A percentile compares a stretch with the other conserved stretches of the same genome.
phyloP scores from a whole-genome alignment of 495 filamentous ascomycete species.

The Talaromyces proteolyticus region DNA sequence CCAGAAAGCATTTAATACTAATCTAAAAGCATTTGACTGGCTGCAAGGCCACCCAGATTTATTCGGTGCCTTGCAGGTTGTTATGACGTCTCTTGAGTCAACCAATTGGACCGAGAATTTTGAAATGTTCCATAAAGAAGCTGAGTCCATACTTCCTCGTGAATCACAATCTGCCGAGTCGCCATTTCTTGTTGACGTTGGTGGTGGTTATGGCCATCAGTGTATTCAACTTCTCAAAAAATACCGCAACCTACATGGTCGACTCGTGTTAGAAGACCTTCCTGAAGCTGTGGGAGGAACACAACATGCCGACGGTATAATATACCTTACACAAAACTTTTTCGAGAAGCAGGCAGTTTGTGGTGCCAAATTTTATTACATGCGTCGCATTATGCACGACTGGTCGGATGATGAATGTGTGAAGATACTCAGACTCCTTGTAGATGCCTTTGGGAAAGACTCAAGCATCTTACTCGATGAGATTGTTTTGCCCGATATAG shows the following conservation, averaged over 20 bases:
- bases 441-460: conserved; percentile 24
- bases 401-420: conserved; percentile 31
- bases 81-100: conserved; percentile 26
- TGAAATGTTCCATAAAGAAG: conserved; percentile 6
- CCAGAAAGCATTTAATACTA: conserved; percentile 35
- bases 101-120: conserved; percentile 19
- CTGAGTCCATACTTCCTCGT: not conserved
- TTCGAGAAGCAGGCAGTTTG: conserved; percentile 41
- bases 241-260: conserved; percentile 31
- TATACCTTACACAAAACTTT: conserved; percentile 42
- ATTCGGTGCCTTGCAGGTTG: conserved; percentile 25
- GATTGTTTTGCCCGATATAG: conserved; percentile 23
- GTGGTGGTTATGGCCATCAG: conserved; percentile 50
- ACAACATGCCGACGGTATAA: conserved; percentile 34
- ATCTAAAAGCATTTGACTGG: conserved; percentile 33
- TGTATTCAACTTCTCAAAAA: conserved; percentile 34
- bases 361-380: conserved; percentile 39
- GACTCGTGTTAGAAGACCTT: conserved; percentile 50
- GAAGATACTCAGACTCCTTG: conserved; percentile 28
- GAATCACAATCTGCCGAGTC: not conserved
- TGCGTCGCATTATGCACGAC: conserved; percentile 42
- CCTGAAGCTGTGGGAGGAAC: conserved; percentile 31
- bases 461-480: conserved; percentile 37
- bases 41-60: conserved; percentile 27
- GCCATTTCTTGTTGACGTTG: conserved; percentile 45